Evolutionary conservation across 768 basidiomycete genomes (phyloP).

Genomic region (Neoboletus brunneissimus): DNA sequence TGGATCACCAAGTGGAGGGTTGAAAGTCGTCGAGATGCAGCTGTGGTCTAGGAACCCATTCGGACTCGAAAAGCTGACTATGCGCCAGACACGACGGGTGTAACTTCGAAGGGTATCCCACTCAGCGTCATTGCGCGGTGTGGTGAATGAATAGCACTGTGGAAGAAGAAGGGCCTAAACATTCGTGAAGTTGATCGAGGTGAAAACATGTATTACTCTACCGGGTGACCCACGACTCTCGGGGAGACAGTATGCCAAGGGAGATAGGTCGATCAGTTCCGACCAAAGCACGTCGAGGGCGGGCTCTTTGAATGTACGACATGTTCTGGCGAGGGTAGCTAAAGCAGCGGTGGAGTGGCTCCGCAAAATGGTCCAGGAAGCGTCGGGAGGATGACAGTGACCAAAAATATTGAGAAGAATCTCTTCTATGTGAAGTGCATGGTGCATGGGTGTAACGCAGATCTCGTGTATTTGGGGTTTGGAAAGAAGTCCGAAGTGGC

Average conservation of each 20-base stretch:
- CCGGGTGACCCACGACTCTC: no score
- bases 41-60: neutral
- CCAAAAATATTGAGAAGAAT: conserved; percentile 3
- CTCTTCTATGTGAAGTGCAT: neutral
- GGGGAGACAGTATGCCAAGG: neutral
- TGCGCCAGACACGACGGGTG: neutral
- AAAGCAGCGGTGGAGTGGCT: no score
- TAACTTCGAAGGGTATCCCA: neutral
- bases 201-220: no score
- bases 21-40: neutral
- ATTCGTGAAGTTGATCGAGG: no score
- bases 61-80: neutral
- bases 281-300: conserved; percentile 10
- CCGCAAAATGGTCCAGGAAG: no score
- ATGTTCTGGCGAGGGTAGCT: neutral
- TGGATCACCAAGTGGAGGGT: no score
- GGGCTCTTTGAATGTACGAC: conserved; percentile 4
- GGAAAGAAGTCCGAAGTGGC: no score
- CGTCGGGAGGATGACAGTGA: no score
- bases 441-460: conserved; percentile 1
- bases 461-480: neutral
- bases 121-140: neutral
- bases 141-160: neutral
- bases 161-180: neutral
- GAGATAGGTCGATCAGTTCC: neutral